Base-by-base conservation (phyloP, 2,329 filamentous ascomycete genomes). In the Colletotrichum navitas region DNA sequence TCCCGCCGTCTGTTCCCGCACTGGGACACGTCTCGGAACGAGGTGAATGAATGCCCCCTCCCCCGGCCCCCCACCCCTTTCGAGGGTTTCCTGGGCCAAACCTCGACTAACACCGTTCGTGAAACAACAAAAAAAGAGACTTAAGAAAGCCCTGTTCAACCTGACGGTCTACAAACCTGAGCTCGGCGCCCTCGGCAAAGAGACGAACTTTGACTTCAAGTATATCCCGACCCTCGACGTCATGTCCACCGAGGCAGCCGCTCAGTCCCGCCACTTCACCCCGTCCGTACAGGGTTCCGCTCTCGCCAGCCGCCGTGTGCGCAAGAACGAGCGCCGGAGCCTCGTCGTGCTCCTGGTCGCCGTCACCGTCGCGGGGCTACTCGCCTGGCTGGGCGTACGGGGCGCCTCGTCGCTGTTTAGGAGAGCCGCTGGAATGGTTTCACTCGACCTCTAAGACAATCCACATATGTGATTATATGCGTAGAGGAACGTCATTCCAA, bases 191-290 rank as follows among this genome's bases (percentile, higher is more conserved):
- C 83, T 95, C 10, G 89, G 91, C 0, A 83, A 86, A 58, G 86
- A 90, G 76, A 89, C 87, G 1, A 84, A 82, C 11, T 94, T 94
- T 76, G 88, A 91, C 26, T 92, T 94, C 80, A 92, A 94, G 77
- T 92, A 92, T 76, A 83, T 92, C 12, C 91, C 92, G 0, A 77
- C 78, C 34, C 76, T 82, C 24, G 80, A 80, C 29, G 80, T 77
- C 73, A 78, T 79, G 56, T 83, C 81, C 18, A 85, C 79, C 3
- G 77, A 78, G 58, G 69, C 54, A 16, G 60, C 54, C 36, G 58
- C 56, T 58, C 32, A 58, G 26, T 24, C 56, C 8, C 29, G 45
- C 34, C 39, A 63, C 36, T 36, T n/a, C 47, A 21, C 16, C 11
- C 24, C 49, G 26, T 34, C 21, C 12, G 32, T 14, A n/a, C 26